phyloP scores from a whole-genome alignment of 2,329 filamentous ascomycete species.

The Talaromyces piceae region DNA sequence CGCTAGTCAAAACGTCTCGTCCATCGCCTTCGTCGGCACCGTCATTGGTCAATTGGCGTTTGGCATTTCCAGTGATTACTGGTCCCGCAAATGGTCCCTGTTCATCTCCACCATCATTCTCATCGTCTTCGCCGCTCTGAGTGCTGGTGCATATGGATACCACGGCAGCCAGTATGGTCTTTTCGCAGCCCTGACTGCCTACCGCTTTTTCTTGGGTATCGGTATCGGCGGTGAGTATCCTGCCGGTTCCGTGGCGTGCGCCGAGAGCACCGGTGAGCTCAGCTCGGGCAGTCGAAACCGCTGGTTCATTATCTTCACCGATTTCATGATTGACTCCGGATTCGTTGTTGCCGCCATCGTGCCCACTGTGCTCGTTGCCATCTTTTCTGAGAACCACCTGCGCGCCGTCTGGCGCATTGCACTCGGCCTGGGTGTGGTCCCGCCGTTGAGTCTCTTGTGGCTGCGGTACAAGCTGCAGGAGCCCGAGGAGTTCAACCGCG shows the following conservation, averaged over 20 bases:
- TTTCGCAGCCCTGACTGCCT: slow-evolving; percentile 71
- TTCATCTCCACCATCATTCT: slow-evolving; percentile 75
- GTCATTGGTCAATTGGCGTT: slow-evolving; percentile 76
- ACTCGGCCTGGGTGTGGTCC: slow-evolving; percentile 70
- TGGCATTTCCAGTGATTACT: slow-evolving; percentile 74
- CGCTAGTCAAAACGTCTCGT: slow-evolving; percentile 66
- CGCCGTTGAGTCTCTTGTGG: slow-evolving; percentile 63
- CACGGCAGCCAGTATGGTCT: slow-evolving; percentile 62
- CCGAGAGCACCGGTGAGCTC: slow-evolving; percentile 77
- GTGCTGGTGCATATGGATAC: slow-evolving; percentile 67
- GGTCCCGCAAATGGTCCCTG: slow-evolving; percentile 74
- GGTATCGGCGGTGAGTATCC: slow-evolving; percentile 61
- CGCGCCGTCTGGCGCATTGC: slow-evolving; percentile 74
- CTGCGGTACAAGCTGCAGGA: slow-evolving; percentile 68
- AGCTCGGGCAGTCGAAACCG: slow-evolving; percentile 74
- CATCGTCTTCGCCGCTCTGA: slow-evolving; percentile 74
- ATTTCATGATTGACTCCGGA: slow-evolving; percentile 76
- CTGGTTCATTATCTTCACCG: slow-evolving; percentile 88
- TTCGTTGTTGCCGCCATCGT: slow-evolving; percentile 77
- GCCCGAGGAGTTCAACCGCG: slow-evolving; percentile 66
- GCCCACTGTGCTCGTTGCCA: slow-evolving; percentile 58
- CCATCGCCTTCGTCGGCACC: slow-evolving; percentile 80
- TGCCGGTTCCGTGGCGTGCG: slow-evolving; percentile 68
- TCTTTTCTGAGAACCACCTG: slow-evolving; percentile 55
- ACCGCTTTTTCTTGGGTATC: slow-evolving; percentile 73